Evolutionary conservation across 1,139 yeast species (phyloP).

Genomic region (Candida glucosophila): DNA sequence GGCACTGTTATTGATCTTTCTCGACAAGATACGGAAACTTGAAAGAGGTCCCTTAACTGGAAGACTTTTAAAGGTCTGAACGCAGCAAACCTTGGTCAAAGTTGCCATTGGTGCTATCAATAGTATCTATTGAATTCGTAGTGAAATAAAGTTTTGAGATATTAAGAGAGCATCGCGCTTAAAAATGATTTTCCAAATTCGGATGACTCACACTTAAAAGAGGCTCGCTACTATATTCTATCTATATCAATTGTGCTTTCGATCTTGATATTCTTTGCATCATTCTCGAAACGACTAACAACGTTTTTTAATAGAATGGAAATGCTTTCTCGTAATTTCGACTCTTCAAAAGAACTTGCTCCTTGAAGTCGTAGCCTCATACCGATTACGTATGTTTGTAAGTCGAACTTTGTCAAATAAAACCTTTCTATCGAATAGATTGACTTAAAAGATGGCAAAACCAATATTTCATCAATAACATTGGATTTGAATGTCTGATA

Average conservation of each 20-base stretch:
- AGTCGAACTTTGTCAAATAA: slow-evolving; percentile 53
- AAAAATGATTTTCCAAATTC: too few relatives aligned
- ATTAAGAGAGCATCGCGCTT: too few relatives aligned
- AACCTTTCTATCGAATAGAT: slow-evolving; percentile 41
- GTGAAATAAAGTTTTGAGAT: too few relatives aligned
- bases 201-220: too few relatives aligned
- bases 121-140: too few relatives aligned
- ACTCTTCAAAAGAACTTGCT: slow-evolving; percentile 64
- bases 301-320: slow-evolving; percentile 35
- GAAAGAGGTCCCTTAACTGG: too few relatives aligned
- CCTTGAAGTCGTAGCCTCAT: slow-evolving; percentile 51
- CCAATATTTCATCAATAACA: slow-evolving; percentile 29
- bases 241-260: slow-evolving; percentile 61
- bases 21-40: too few relatives aligned
- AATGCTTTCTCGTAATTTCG: slow-evolving; percentile 45
- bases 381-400: slow-evolving; percentile 49
- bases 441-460: slow-evolving; percentile 42
- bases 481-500: slow-evolving; percentile 26
- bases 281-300: slow-evolving; percentile 13
- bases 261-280: slow-evolving; percentile 23
- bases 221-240: slow-evolving; percentile 26
- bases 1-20: slow-evolving; percentile 14
- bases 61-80: too few relatives aligned
- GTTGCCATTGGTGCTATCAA: too few relatives aligned
- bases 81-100: too few relatives aligned